These are phyloP conservation scores for Verticillium alfalfae DNA, from an alignment of 2,329 filamentous ascomycete species.

Conservation along the genomic window DNA sequence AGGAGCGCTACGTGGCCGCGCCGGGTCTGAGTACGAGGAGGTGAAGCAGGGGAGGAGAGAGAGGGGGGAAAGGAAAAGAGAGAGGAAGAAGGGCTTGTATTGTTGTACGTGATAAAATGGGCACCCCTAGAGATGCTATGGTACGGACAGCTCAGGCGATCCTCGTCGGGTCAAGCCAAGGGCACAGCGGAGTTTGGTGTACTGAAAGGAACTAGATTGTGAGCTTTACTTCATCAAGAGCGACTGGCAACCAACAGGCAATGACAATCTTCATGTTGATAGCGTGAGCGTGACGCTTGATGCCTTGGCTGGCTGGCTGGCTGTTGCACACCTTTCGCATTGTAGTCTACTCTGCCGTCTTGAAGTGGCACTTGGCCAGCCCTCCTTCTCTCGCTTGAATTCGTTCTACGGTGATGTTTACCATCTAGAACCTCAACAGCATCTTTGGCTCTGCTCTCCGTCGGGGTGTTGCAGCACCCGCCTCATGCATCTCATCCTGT, in stretches of 20 bases:
- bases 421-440: not conserved
- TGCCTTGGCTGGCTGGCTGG: not conserved
- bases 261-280: not conserved
- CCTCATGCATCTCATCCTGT: not conserved
- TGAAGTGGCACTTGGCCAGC: not conserved
- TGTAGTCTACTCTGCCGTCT: not conserved
- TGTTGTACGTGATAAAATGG: not conserved
- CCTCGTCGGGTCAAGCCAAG: not conserved
- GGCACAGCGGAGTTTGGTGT: not conserved
- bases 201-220: not conserved
- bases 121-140: not conserved
- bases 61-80: not conserved
- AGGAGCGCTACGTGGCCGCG: conserved; percentile 75
- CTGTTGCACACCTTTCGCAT: not conserved
- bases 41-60: conserved; percentile 18
- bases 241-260: too few relatives aligned
- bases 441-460: not conserved
- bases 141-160: not conserved
- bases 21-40: conserved; percentile 50
- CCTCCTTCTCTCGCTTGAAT: not conserved
- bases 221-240: not conserved
- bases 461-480: not conserved
- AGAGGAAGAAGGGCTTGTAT: too few relatives aligned
- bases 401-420: not conserved
- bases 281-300: not conserved